Evolutionary conservation across 805 yeast genomes (phyloP), one percentile per base, ranked within the genome.

Genomic region (Candida yuanshanica): DNA sequence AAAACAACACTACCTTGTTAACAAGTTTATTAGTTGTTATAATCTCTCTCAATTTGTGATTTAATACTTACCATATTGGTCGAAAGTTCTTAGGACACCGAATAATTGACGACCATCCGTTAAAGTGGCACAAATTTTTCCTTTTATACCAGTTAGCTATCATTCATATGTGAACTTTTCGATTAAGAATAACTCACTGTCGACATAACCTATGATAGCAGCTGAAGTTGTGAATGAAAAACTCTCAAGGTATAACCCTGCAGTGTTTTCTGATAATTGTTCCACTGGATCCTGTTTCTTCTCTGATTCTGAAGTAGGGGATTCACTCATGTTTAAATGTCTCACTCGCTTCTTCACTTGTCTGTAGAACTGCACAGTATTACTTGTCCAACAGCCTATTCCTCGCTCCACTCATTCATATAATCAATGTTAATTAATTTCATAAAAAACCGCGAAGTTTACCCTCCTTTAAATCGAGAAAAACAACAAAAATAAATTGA

Each of bases 51-150:
- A n/a, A n/a, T n/a, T n/a, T n/a, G n/a, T n/a, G n/a, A n/a, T n/a
- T n/a, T n/a, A n/a, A n/a, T 18, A 55, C 62, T 24, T 43, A 56
- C 76, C 84, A 61, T 82, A 93, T 63, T 91, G 97, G 66, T 93
- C 99, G 63, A 91, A 93, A 2, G 97, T 88, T 62, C 99, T 76
- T 50, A 93, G 70, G 20, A 90, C 84, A 14, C 99, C 99, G 58
- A 86, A 81, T 24, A 91, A 66, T 48, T 81, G 79, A 50, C 91
- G 75, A 29, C 98, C 98, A 62, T 91, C 98, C 56, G 96, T 81
- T 49, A 93, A 70, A 33, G 87, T 72, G 2, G 88, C 95, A 52
- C 86, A 83, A 24, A 93, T 85, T 56, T 81, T 77, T 56, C 66
- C 74, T 69, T 13, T 9, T 18, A 29, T 8, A 10, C 9, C 22